Evolutionary conservation across 345 rosid species (phyloP).

Genomic region (Angophora floribunda): DNA sequence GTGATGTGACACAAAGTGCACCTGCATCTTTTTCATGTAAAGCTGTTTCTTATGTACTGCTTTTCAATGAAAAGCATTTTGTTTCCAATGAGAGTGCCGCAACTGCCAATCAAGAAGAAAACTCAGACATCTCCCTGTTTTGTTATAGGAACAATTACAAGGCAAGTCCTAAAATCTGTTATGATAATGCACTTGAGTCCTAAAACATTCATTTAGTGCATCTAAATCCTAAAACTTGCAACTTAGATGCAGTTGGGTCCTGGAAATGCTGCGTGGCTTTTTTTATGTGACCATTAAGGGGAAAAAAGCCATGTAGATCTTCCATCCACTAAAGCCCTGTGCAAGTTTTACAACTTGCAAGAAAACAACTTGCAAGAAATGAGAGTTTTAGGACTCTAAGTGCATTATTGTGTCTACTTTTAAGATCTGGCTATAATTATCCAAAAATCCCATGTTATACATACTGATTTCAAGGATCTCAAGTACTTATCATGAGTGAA

Average conservation of each 20-base stretch:
- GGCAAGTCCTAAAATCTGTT: background rate
- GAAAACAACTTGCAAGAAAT: background rate
- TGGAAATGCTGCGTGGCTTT: background rate
- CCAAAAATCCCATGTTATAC: background rate
- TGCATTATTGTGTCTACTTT: background rate
- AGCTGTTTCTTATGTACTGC: background rate
- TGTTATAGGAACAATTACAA: background rate
- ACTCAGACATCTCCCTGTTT: background rate
- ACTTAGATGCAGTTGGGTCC: background rate
- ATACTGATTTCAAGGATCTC: background rate
- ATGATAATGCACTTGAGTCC: background rate
- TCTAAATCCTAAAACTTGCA: background rate
- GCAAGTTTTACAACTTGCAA: background rate
- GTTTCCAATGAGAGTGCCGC: background rate
- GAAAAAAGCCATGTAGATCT: background rate
- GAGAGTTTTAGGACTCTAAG: background rate
- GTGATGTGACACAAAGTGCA: background rate
- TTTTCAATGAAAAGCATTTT: background rate
- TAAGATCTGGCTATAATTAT: background rate
- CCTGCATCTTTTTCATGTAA: background rate
- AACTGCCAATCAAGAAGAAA: background rate
- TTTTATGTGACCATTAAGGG: background rate
- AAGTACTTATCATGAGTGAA: background rate
- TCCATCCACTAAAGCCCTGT: background rate
- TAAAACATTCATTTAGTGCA: background rate